Conservation (phyloP, 2,329 filamentous ascomycete genomes). For the Tolypocladium nubicola region DNA sequence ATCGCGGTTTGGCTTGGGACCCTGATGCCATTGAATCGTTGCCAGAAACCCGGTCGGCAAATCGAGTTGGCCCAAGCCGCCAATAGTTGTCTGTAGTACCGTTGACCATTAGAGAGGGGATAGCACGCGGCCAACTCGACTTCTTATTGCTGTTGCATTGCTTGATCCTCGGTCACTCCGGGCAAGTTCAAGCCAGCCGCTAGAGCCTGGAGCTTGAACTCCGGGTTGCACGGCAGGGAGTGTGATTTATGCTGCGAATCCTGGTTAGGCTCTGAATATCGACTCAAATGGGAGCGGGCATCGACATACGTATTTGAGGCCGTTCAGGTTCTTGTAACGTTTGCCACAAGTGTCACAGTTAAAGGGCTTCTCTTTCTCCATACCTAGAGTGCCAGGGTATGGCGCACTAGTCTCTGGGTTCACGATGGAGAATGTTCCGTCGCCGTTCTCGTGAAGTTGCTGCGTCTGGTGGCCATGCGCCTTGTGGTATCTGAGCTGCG, state of each 20-base stretch:
- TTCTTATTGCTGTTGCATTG: conserved; percentile 18
- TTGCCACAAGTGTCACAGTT: conserved; percentile 96
- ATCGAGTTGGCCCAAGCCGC: background rate
- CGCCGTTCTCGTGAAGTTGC: conserved; percentile 89
- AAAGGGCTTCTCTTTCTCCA: conserved; percentile 99
- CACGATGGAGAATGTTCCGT: conserved; percentile 96
- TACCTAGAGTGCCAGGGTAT: conserved; percentile 93
- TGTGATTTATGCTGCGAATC: conserved; percentile 58
- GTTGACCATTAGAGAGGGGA: conserved; percentile 1
- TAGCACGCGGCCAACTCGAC: background rate
- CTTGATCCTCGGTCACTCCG: conserved; percentile 35
- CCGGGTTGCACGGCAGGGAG: conserved; percentile 82
- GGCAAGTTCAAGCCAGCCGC: conserved; percentile 32
- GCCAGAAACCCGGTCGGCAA: background rate
- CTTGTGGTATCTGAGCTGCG: conserved; percentile 49
- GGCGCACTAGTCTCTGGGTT: conserved; percentile 90
- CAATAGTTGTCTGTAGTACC: background rate
- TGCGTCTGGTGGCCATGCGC: conserved; percentile 93
- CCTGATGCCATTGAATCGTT: background rate
- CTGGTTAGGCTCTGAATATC: conserved; percentile 3
- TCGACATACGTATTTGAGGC: conserved; percentile 75
- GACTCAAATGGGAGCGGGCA: background rate
- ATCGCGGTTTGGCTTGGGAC: background rate
- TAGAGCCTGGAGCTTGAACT: conserved; percentile 42
- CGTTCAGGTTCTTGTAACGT: conserved; percentile 98